These are phyloP conservation scores for Fusarium devonianum DNA, from an alignment of 2,329 filamentous ascomycete genomes.

Conservation along the genomic window DNA sequence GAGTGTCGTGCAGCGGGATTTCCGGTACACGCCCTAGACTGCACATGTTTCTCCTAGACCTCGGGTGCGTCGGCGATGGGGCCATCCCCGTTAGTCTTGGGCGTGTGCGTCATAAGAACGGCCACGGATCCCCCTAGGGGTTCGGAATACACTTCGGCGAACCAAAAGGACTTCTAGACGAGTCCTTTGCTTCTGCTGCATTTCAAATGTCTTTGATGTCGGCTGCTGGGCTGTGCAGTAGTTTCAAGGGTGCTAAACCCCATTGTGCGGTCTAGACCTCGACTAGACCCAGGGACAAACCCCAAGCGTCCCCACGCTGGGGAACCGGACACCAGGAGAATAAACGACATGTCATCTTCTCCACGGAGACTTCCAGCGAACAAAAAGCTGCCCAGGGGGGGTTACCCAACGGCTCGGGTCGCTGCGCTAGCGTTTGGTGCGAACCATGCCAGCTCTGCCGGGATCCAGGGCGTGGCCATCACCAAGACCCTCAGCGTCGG, in stretches of 20 bases:
- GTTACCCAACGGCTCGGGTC: slow-evolving; percentile 23
- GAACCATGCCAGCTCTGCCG: too few species aligned
- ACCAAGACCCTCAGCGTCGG: too few species aligned
- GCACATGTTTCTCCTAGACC: too few species aligned
- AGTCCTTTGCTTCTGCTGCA: not conserved
- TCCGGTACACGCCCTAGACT: slow-evolving; percentile 2
- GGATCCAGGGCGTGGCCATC: too few species aligned
- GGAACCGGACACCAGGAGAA: not conserved
- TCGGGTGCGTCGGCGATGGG: not conserved
- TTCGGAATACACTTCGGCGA: not conserved
- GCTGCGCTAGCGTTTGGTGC: slow-evolving; percentile 17
- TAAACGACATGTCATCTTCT: not conserved
- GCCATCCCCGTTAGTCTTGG: not conserved
- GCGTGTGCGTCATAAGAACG: not conserved
- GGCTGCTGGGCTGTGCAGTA: not conserved
- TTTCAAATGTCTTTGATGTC: not conserved
- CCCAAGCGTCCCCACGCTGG: slow-evolving; percentile 1
- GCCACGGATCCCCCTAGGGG: not conserved
- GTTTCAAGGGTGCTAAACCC: not conserved
- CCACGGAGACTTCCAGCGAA: slow-evolving; percentile 3
- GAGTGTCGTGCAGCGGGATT: slow-evolving; percentile 3
- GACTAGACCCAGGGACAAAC: not conserved
- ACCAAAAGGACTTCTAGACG: not conserved
- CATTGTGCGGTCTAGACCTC: not conserved
- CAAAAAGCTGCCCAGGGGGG: not conserved